Conservation (phyloP, 73 alveolate genomes). For the Tetrahymena thermophila region DNA sequence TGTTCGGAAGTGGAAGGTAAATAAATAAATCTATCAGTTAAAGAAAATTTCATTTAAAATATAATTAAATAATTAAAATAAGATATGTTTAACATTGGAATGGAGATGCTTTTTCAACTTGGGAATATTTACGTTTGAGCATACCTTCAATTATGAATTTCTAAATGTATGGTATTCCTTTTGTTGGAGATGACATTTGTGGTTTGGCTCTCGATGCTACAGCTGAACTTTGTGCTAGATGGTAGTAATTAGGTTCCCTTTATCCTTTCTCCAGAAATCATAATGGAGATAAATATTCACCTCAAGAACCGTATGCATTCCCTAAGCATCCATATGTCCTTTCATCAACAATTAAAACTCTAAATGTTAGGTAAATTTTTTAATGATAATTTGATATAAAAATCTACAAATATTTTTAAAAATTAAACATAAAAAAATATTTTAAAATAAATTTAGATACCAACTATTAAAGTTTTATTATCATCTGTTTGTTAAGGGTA, state of each 20-base stretch:
- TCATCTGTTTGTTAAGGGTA: slow-evolving; percentile 42
- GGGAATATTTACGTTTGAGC: slow-evolving; percentile 69
- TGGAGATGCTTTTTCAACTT: slow-evolving; percentile 65
- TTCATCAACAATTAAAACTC: not conserved
- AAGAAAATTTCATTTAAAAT: not conserved
- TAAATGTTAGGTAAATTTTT: not conserved
- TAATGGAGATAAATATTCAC: slow-evolving; percentile 25
- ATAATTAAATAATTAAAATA: not conserved
- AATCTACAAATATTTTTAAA: too few species aligned
- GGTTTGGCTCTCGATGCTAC: slow-evolving; percentile 68
- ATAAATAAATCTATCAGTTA: slow-evolving; percentile 5
- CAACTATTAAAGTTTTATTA: slow-evolving; percentile 74
- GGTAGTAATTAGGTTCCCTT: slow-evolving; percentile 77
- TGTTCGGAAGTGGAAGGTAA: slow-evolving; percentile 56
- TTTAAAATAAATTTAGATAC: slow-evolving; percentile 25
- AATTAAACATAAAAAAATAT: not conserved
- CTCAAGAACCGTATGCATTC: slow-evolving; percentile 88
- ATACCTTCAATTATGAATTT: slow-evolving; percentile 73
- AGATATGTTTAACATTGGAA: slow-evolving; percentile 76
- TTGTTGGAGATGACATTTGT: slow-evolving; percentile 84
- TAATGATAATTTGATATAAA: not conserved
- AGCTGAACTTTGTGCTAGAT: slow-evolving; percentile 82
- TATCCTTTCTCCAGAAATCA: slow-evolving; percentile 85
- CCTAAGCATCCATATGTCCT: slow-evolving; percentile 6
- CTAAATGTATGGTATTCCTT: slow-evolving; percentile 90